A percentile compares a stretch with the other conserved stretches of the same genome.
Evolutionary conservation across 768 basidiomycete species (phyloP).

Genomic region (Tylopilus plumbeoviolaceoides): DNA sequence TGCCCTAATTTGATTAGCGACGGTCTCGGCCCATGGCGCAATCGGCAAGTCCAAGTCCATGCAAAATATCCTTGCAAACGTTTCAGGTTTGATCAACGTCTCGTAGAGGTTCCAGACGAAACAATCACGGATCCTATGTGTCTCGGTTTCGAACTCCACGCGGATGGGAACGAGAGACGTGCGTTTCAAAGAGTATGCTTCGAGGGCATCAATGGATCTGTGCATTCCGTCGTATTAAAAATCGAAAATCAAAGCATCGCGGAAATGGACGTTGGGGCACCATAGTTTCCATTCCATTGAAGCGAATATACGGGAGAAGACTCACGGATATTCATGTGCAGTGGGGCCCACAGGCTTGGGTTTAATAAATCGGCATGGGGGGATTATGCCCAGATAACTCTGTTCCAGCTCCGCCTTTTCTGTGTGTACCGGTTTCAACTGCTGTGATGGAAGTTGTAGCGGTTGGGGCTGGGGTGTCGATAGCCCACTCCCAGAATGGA

Average conservation of each 20-base stretch:
- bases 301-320: constrained; percentile 17
- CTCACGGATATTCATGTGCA: constrained; percentile 74
- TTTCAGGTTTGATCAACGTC: constrained; percentile 75
- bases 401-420: constrained; percentile 72
- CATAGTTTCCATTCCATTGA: constrained; percentile 2
- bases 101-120: constrained; percentile 97
- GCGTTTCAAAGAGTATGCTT: constrained; percentile 51
- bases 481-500: constrained; percentile 48
- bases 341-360: constrained; percentile 54
- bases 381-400: constrained; percentile 84
- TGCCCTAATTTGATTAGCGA: constrained; percentile 82
- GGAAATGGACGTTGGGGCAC: constrained; percentile 15
- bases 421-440: constrained; percentile 15
- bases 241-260: constrained; percentile 13
- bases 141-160: constrained; percentile 91
- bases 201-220: constrained; percentile 64
- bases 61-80: constrained; percentile 85
- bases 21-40: constrained; percentile 64
- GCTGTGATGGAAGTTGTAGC: constrained; percentile 15
- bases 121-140: constrained; percentile 87
- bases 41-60: constrained; percentile 77
- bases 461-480: constrained; percentile 32
- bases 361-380: constrained; percentile 75
- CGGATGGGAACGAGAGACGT: constrained; percentile 82
- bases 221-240: constrained; percentile 15